Evolutionary conservation across 1,284 basidiomycete species (phyloP).

Genomic region (Trichosporon faecale): DNA sequence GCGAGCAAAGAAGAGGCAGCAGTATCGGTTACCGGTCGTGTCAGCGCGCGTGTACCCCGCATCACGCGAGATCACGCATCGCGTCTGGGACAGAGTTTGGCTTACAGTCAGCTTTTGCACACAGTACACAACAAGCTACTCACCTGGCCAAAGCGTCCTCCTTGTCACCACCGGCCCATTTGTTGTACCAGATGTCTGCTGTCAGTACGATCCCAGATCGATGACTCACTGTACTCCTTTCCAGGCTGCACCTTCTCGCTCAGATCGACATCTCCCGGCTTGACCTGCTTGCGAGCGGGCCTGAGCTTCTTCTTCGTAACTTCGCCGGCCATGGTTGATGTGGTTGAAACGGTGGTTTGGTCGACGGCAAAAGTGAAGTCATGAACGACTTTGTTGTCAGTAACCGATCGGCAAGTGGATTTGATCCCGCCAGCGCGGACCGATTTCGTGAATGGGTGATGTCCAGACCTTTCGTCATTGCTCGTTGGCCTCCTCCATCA

Average conservation of each 20-base stretch:
- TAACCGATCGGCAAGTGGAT: neutral
- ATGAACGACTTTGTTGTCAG: conserved; percentile 9
- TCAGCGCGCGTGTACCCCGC: conserved; percentile 90
- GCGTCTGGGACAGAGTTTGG: conserved; percentile 69
- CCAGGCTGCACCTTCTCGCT: conserved; percentile 83
- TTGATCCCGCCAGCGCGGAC: neutral
- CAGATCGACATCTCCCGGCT: conserved; percentile 82
- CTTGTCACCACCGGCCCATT: conserved; percentile 93
- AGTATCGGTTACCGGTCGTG: conserved; percentile 84
- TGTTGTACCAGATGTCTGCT: conserved; percentile 97
- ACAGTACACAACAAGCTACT: conserved; percentile 44
- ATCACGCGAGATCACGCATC: conserved; percentile 85
- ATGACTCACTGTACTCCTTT: conserved; percentile 81
- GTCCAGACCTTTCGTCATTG: neutral
- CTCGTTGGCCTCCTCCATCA: neutral
- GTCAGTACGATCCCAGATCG: conserved; percentile 21
- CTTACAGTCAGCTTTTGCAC: conserved; percentile 53
- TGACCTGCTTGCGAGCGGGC: conserved; percentile 85
- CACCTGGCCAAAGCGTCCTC: conserved; percentile 91
- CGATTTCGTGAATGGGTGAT: neutral
- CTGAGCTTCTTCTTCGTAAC: conserved; percentile 46
- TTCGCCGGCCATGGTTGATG: conserved; percentile 28
- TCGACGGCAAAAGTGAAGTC: conserved; percentile 1
- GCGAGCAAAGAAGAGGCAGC: conserved; percentile 91
- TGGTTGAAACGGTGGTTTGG: neutral